Evolutionary conservation across 768 basidiomycete species (phyloP), one percentile per base, ranked within the genome.

Genomic region (Coprinopsis sp.): DNA sequence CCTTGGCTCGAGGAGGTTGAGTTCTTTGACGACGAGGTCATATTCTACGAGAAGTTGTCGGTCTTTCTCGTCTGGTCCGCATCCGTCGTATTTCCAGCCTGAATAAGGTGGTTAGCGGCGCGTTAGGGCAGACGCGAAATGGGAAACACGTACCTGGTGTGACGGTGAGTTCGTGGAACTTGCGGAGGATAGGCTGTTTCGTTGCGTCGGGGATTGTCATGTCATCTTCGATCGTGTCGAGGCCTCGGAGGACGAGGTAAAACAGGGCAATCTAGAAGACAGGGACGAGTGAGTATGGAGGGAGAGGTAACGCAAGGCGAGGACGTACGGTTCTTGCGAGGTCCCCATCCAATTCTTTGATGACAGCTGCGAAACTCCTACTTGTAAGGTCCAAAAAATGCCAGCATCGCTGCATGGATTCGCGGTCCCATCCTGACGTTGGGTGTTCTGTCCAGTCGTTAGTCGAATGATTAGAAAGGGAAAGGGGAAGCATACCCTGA

Each of bases 191-290:
- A 2, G 90, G 85, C 44, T 92, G 89, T 62, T 99, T 99, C 56
- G 84, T 64, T 14, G 80, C 70, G 64, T 92, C 90, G 1, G 89
- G 76, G 47, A 99, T 79, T 0, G 92, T 89, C 93, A 97, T 97
- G 69, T 99, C 95, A 64, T 99, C 95, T 64, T 98, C 95, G 52
- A 99, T 80, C 3, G 95, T 99, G 64, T 99, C 95, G n/a, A 97
- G 72, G 4, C 82, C 96, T 18, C 95, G 82, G 5, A 99, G 76
- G 4, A 94, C 87, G 33, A 99, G 79, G 66, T 98, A 99, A 66
- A 96, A 98, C 50, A 98, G 66, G 63, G 89, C 92, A 53, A 97
- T 84, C 95, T 96, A 52, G 13, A 37, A 33, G 29, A n/a, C n/a
- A n/a, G n/a, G n/a, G n/a, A n/a, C n/a, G n/a, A n/a, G n/a, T n/a